phyloP scores from a whole-genome alignment of 495 filamentous ascomycete species.

The Stereocaulon alpinum region DNA sequence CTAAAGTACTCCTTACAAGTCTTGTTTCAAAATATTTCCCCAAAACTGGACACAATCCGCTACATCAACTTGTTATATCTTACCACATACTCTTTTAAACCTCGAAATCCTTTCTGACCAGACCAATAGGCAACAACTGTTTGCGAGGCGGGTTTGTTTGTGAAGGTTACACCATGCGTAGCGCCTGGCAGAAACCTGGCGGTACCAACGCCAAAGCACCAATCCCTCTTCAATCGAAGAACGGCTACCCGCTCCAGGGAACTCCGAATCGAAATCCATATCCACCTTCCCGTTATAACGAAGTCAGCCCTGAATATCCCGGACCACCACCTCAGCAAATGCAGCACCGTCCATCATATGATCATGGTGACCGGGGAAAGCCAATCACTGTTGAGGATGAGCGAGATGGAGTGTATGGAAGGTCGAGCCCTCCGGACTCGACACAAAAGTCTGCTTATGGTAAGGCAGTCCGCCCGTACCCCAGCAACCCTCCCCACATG shows the following conservation, averaged over 20 bases:
- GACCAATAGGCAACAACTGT: slow-evolving; percentile 72
- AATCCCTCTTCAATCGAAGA: slow-evolving; percentile 78
- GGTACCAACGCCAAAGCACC: slow-evolving; percentile 44
- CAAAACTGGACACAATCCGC: not conserved
- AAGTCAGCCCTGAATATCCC: slow-evolving; percentile 21
- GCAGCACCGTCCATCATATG: slow-evolving; percentile 21
- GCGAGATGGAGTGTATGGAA: slow-evolving; percentile 21
- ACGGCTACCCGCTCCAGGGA: slow-evolving; percentile 40
- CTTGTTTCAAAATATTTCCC: no score
- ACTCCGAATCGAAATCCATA: slow-evolving; percentile 19
- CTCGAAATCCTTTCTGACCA: not conserved
- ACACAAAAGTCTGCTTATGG: slow-evolving; percentile 19
- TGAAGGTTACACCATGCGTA: slow-evolving; percentile 80
- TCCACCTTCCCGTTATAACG: slow-evolving; percentile 24
- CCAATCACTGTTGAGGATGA: slow-evolving; percentile 24
- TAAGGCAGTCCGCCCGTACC: slow-evolving; percentile 22
- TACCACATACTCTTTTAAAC: not conserved
- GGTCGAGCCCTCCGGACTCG: slow-evolving; percentile 17
- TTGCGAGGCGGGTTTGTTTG: slow-evolving; percentile 84
- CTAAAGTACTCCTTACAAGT: not conserved
- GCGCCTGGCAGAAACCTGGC: slow-evolving; percentile 56
- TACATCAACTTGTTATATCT: not conserved
- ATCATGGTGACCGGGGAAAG: slow-evolving; percentile 19
- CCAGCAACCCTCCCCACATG: slow-evolving; percentile 23
- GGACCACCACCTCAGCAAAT: slow-evolving; percentile 24